Evolutionary conservation across 495 filamentous ascomycete species (phyloP).

Genomic region (Daldinia vernicosa): DNA sequence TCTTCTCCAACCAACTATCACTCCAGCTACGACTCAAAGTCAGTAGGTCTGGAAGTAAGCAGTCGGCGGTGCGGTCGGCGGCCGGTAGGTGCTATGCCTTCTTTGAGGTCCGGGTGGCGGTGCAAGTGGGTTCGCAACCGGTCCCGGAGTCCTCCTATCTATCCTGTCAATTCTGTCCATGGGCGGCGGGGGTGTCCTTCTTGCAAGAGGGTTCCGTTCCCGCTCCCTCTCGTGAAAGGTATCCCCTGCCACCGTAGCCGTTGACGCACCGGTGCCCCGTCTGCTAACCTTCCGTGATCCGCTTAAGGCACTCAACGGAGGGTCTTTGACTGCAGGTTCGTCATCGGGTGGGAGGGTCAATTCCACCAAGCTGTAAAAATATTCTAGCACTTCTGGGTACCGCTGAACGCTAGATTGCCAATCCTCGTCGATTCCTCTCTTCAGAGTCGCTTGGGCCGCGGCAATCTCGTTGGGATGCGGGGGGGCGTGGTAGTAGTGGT

Average conservation of each 20-base stretch:
- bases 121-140: constrained; percentile 45
- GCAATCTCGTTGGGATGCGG: constrained; percentile 67
- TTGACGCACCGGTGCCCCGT: constrained; percentile 44
- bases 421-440: constrained; percentile 76
- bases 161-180: constrained; percentile 26
- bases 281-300: constrained; percentile 53
- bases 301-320: constrained; percentile 62
- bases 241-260: constrained; percentile 42
- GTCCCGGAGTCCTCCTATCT: constrained; percentile 42
- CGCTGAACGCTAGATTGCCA: constrained; percentile 73
- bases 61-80: constrained; percentile 38
- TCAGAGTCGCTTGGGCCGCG: constrained; percentile 66
- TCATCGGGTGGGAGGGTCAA: constrained; percentile 65
- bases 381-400: constrained; percentile 78
- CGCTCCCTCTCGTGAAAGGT: constrained; percentile 42
- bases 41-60: constrained; percentile 26
- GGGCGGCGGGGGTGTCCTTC: constrained; percentile 46
- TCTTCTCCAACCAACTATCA: constrained; percentile 10
- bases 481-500: constrained; percentile 63
- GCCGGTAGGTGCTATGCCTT: constrained; percentile 40
- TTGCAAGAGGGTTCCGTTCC: constrained; percentile 37
- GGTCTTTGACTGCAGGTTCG: constrained; percentile 62
- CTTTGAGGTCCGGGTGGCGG: constrained; percentile 35
- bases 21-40: not conserved
- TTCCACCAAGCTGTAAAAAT: constrained; percentile 73